Conservation (phyloP, 2,329 filamentous ascomycete species). For the Cladosporium velox region DNA sequence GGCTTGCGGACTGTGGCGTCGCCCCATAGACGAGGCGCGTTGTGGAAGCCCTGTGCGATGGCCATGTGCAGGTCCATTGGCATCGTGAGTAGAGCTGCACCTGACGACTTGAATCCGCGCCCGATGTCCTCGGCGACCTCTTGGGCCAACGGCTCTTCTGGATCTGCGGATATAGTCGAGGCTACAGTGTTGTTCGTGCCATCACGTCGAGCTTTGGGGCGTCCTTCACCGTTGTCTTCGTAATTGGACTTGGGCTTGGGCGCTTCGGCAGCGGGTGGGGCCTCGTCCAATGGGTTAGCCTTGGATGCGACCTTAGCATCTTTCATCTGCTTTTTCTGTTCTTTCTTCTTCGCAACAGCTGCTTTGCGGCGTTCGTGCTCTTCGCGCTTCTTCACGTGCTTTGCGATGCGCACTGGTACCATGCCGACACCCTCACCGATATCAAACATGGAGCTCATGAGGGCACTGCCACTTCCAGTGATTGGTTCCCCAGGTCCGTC, state of each 20-base stretch:
- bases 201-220: constrained; percentile 26
- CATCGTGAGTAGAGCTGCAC: constrained; percentile 72
- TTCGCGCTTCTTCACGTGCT: constrained; percentile 57
- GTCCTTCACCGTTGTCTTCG: constrained; percentile 17
- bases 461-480: constrained; percentile 64
- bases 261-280: not conserved
- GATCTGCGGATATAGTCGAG: constrained; percentile 33
- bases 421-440: constrained; percentile 64
- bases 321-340: constrained; percentile 30
- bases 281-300: not conserved
- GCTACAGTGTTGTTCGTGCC: constrained; percentile 31
- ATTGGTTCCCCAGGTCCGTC: constrained; percentile 73
- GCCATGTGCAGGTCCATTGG: constrained; percentile 85
- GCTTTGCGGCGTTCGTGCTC: constrained; percentile 54
- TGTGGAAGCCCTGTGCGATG: constrained; percentile 83
- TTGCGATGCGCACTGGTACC: constrained; percentile 63
- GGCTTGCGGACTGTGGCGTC: constrained; percentile 76
- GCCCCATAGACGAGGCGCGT: constrained; percentile 80
- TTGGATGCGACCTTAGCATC: constrained; percentile 13
- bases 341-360: constrained; percentile 35
- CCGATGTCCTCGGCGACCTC: constrained; percentile 61
- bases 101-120: constrained; percentile 69
- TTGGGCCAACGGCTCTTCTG: constrained; percentile 31
- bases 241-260: not conserved
- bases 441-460: constrained; percentile 60